phyloP scores from a whole-genome alignment of 2,329 filamentous ascomycete species.

The Arthrobotrys conoides region DNA sequence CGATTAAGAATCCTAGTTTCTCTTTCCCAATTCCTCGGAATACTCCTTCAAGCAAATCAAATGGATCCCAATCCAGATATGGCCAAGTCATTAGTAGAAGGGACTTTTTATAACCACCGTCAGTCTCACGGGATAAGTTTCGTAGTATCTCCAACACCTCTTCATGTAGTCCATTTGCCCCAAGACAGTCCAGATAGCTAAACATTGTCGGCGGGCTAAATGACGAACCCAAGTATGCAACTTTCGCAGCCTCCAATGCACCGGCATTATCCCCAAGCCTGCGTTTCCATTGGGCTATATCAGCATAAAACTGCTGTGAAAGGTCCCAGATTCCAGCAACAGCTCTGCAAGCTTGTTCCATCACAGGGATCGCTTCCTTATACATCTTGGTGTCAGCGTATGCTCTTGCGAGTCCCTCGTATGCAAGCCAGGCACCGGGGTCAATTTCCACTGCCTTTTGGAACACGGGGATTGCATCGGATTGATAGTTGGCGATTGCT shows the following conservation, averaged over 20 bases:
- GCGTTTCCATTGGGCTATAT: constrained; percentile 8
- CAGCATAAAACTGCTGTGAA: neutral
- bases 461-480: constrained; percentile 7
- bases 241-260: neutral
- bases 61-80: constrained; percentile 3
- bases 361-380: constrained; percentile 8
- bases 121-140: neutral
- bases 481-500: neutral
- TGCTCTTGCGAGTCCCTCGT: constrained; percentile 1
- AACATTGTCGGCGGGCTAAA: constrained; percentile 11
- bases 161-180: neutral
- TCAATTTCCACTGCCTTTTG: neutral
- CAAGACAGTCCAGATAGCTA: constrained; percentile 14
- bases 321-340: constrained; percentile 1
- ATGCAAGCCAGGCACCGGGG: neutral
- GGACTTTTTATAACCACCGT: neutral
- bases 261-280: constrained; percentile 12
- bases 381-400: constrained; percentile 8
- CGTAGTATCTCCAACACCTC: neutral
- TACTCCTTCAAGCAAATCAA: neutral
- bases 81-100: constrained; percentile 8
- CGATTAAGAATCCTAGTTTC: constrained; percentile 1
- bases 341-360: constrained; percentile 5
- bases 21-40: constrained; percentile 5
- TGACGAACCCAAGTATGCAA: neutral